phyloP scores from a whole-genome alignment of 1,284 basidiomycete genomes.

The Cronartium quercuum region DNA sequence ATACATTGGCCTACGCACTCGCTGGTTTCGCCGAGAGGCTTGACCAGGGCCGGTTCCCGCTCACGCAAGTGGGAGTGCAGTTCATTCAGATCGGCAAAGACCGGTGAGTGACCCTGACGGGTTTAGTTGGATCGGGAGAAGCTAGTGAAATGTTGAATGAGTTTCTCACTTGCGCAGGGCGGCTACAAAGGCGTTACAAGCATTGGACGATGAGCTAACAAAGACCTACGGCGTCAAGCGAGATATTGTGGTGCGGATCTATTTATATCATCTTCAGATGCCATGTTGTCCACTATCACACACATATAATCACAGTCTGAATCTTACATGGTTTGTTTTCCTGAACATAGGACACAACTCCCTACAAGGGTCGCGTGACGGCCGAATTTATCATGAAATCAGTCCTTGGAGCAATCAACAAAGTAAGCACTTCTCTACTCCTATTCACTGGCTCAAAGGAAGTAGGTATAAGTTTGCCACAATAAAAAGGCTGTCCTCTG shows the following conservation, averaged over 20 bases:
- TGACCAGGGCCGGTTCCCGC: conserved; percentile 54
- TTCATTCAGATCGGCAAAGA: conserved; percentile 56
- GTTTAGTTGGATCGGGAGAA: not conserved
- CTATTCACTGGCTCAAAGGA: too few species aligned
- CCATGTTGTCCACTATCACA: not conserved
- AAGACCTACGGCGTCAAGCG: not conserved
- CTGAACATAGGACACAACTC: conserved; percentile 32
- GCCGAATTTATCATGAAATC: conserved; percentile 27
- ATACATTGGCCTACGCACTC: conserved; percentile 51
- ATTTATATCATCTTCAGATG: not conserved
- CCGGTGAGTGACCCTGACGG: not conserved
- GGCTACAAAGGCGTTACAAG: conserved; percentile 23
- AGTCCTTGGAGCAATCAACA: conserved; percentile 30
- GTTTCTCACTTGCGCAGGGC: not conserved
- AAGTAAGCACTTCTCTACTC: not conserved
- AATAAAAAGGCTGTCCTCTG: too few species aligned
- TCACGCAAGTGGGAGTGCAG: conserved; percentile 56
- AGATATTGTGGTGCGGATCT: conserved; percentile 30
- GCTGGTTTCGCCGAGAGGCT: conserved; percentile 55
- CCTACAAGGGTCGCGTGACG: conserved; percentile 29
- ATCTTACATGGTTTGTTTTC: not conserved
- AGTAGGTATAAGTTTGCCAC: too few species aligned
- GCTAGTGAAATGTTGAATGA: not conserved
- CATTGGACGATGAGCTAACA: conserved; percentile 30
- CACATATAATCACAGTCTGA: not conserved